phyloP scores from a whole-genome alignment of 2,329 filamentous ascomycete genomes.

The Aspergillus eucalypticola region DNA sequence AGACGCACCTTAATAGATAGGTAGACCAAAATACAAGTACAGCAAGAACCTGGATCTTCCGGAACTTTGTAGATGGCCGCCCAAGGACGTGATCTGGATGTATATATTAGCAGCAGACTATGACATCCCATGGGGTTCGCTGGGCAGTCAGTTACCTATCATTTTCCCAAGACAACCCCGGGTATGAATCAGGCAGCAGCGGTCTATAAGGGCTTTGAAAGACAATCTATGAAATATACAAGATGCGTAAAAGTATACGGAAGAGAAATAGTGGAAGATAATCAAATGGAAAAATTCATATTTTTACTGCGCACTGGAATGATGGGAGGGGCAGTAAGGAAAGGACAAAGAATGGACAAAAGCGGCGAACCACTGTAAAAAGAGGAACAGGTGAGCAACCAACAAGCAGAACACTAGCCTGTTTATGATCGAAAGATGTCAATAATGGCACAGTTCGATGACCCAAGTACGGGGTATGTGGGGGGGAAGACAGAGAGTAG shows the following conservation, averaged over 20 bases:
- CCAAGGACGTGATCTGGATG: constrained; percentile 81
- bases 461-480: neutral
- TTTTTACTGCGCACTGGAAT: neutral
- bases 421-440: neutral
- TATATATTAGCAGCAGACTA: constrained; percentile 4
- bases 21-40: constrained; percentile 89
- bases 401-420: neutral
- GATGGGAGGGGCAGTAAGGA: neutral
- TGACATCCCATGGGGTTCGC: neutral
- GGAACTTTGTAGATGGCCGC: constrained; percentile 84
- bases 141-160: constrained; percentile 29
- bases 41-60: constrained; percentile 86
- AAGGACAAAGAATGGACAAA: neutral
- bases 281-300: neutral
- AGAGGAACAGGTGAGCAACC: neutral
- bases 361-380: neutral
- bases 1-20: constrained; percentile 72
- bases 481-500: neutral
- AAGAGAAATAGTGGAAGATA: neutral
- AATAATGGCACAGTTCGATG: neutral
- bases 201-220: neutral
- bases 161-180: constrained; percentile 22
- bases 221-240: neutral
- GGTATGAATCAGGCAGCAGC: too few relatives aligned
- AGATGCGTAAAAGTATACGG: neutral